Conservation (phyloP, 176 grass and related monocot species). For the Carex myosuroides region DNA sequence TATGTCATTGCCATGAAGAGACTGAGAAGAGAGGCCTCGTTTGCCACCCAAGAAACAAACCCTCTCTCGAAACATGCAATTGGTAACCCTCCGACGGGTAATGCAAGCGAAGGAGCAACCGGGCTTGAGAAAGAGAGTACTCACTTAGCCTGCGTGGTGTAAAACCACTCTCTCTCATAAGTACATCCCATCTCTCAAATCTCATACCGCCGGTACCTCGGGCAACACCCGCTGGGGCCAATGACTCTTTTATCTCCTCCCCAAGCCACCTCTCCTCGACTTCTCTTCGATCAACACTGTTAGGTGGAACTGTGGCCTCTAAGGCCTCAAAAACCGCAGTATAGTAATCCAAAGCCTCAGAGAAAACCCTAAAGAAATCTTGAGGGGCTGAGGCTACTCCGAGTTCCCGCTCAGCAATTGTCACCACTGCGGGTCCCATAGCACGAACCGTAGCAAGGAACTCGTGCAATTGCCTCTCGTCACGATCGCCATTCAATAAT, state of each 20-base stretch:
- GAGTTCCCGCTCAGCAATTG: conserved; percentile 67
- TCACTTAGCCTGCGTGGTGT: conserved; percentile 47
- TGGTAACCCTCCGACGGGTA: conserved; percentile 95
- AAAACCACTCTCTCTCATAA: conserved; percentile 48
- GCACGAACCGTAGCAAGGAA: conserved; percentile 57
- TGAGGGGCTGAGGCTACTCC: conserved; percentile 11
- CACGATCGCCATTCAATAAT: conserved; percentile 24
- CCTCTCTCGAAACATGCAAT: conserved; percentile 64
- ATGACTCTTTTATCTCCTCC: conserved; percentile 60
- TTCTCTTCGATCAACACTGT: conserved; percentile 59
- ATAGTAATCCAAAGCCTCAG: conserved; percentile 67
- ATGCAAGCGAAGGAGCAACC: conserved; percentile 84
- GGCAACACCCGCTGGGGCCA: conserved; percentile 24
- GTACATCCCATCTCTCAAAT: conserved; percentile 58
- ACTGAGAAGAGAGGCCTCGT: conserved; percentile 76
- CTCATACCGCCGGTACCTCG: conserved; percentile 36
- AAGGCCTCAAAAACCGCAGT: conserved; percentile 78
- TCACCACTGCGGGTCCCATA: conserved; percentile 66
- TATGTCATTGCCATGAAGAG: conserved; percentile 80
- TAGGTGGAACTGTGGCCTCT: conserved; percentile 80
- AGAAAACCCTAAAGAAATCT: conserved; percentile 34
- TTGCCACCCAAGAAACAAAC: conserved; percentile 89
- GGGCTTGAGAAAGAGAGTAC: conserved; percentile 80
- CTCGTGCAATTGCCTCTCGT: conserved; percentile 29
- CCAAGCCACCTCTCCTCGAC: conserved; percentile 81